phyloP scores from a whole-genome alignment of 1,139 yeast genomes.

The Suhomyces anneliseae region DNA sequence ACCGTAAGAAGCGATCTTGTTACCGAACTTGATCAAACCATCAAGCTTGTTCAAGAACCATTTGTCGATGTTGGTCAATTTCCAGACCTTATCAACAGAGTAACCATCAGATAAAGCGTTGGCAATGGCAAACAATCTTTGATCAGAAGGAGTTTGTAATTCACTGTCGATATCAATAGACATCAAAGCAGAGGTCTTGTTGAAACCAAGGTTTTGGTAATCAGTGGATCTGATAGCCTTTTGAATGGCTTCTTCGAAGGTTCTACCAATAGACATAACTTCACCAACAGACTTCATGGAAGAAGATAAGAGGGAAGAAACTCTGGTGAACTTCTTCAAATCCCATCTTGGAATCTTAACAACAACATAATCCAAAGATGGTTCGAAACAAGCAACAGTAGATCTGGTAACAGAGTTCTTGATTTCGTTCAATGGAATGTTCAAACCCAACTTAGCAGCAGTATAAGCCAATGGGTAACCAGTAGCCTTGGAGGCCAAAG shows the following conservation, averaged over 20 bases:
- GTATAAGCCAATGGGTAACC: slow-evolving; percentile 98
- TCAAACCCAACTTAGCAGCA: slow-evolving; percentile 95
- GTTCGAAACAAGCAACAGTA: slow-evolving; percentile 97
- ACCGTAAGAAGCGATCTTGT: slow-evolving; percentile 59
- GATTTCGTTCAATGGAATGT: slow-evolving; percentile 89
- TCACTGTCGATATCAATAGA: slow-evolving; percentile 88
- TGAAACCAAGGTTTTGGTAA: slow-evolving; percentile 92
- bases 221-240: slow-evolving; percentile 97
- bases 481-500: slow-evolving; percentile 97
- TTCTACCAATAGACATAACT: slow-evolving; percentile 97
- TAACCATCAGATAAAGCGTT: slow-evolving; percentile 86
- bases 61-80: slow-evolving; percentile 88
- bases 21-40: slow-evolving; percentile 69
- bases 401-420: slow-evolving; percentile 92
- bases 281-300: slow-evolving; percentile 99
- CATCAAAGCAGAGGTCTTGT: slow-evolving; percentile 81
- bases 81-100: slow-evolving; percentile 90
- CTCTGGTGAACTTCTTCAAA: slow-evolving; percentile 92
- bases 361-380: slow-evolving; percentile 95
- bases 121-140: slow-evolving; percentile 94
- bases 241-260: slow-evolving; percentile 97
- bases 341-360: slow-evolving; percentile 99
- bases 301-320: slow-evolving; percentile 82
- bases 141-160: slow-evolving; percentile 93
- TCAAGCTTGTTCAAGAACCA: slow-evolving; percentile 93